Base-by-base conservation (phyloP, 2,329 filamentous ascomycete genomes). In the Dothiorella sarmentorum region DNA sequence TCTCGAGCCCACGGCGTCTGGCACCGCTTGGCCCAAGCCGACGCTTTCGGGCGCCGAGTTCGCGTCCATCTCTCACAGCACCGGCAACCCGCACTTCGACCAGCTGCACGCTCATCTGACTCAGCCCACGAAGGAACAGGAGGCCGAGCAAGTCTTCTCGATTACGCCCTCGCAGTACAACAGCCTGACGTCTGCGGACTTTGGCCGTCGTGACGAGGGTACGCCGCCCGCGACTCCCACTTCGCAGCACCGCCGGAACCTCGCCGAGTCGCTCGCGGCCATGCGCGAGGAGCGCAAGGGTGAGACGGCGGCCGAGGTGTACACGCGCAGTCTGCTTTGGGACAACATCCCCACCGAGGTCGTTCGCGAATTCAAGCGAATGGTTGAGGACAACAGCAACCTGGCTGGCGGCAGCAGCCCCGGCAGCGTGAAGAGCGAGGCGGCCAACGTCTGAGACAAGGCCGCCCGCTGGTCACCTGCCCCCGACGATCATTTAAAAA, bases 331-430 rank as follows among this genome's bases (percentile, higher is more conserved):
- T 62, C 82, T 97, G 62, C 85, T 97, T 60, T 96, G 91, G 90
- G 91, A 97, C 69, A 90, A 92, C 74, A 92, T 97, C 66, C 92
- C 94, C 13, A 83, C 85, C 66, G 91, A 97, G 64, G 91, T 97
- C 49, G 91, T 99, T 56, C 85, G 87, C 66, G 91, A 93, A 72
- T 97, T 97, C 78, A 90, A 89, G 68, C 89, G 90, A 75, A 91
- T 96, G 83, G 89, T 96, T 66, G 85, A 88, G 63, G 89, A 94
- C 69, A 87, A 83, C 75, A 87, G 69, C 57, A 56, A 51, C 40
- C 66, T 68, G 62, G 67, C 61, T 27, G 63, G 68, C 31, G 17
- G 43, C 35, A 66, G 63, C 63, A 71, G 69, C 22, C 66, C 70
- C 15, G 68, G 70, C 40, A 70, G 62, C 3, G 58, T 65, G 51